Evolutionary conservation across 495 filamentous ascomycete genomes (phyloP), one percentile per base, ranked within the genome.

Genomic region (Geoglossum glabrum): DNA sequence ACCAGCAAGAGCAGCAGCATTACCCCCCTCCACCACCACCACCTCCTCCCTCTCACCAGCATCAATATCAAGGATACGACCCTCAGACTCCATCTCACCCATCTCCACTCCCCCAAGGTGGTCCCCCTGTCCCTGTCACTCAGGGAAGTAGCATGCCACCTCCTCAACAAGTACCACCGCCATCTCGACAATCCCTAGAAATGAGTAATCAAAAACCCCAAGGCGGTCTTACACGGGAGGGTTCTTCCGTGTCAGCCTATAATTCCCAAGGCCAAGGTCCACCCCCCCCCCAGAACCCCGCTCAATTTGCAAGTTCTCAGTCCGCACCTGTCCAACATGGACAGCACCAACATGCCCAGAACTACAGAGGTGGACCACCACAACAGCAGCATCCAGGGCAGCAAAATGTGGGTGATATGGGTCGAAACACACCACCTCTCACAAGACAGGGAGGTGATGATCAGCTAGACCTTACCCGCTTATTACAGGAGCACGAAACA

Each of bases 321-420:
- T 17, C 46, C 7, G 33, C 45, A 19, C 54, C 52, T 9, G 17
- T 27, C 25, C 28, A 27, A 23, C 31, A 47, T 33, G 31, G 36
- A 21, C 54, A 58, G 26, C 36, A 40, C 17, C 36, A 40, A 15
- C 31, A 47, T 19, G 31, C 25, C 38, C 54, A 58, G 26, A 56
- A 36, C 30, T 58, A 59, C 38, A 38, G 59, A 46, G 59, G 51
- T 30, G 50, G 47, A 10, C 47, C 33, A 19, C 52, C 34, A 28
- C 54, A 58, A 38, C 59, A 60, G 31, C 51, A n/a, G 55, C 57
- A 59, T 19, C 45, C 56, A 40, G 54, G 33, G 11, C 54, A 56
- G 25, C 56, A 19, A 51, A 49, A 52, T 38, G 31, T 45, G 30
- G 54, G 31, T 30, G 57, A 59, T 28, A 11, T 34, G 5, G 57